Base-by-base conservation (phyloP, 1,284 basidiomycete genomes). In the Melampsora americana region DNA sequence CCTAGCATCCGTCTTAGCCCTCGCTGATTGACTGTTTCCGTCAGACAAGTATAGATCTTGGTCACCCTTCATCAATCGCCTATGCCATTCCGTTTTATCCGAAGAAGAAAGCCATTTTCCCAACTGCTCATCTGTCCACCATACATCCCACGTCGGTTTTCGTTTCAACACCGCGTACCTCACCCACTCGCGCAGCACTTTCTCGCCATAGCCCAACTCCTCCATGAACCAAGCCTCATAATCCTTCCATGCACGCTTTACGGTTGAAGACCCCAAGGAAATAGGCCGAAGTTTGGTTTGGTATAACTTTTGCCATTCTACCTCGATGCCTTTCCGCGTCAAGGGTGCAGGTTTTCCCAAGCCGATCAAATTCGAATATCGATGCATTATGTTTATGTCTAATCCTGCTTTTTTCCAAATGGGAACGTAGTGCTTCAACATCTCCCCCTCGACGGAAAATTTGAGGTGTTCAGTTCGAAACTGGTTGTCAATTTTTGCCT, bases 51-150 rank as follows among this genome's bases (percentile, higher is more conserved):
- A 28, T 56, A 6, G 20, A 5, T 56, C 16, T 23, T 56, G 53
- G n/a, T 56, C 53, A n/a, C 18, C 53, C 28, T 56, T 1, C n/a
- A 11, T n/a, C n/a, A 56, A 56, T 28, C n/a, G 9, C 3, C 18
- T n/a, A 28, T 1, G 3, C 53, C 53, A 56, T 3, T 11, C 11
- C 28, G n/a, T 20, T 28, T 56, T 56, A 23, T 20, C 53, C 7
- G 53, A 28, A 23, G 1, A 11, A 28, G n/a, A 12, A 28, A 56
- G 53, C 53, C 53, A 56, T 12, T 56, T n/a, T 0, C 53, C 53
- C n/a, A 56, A 20, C 53, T 23, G n/a, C n/a, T 56, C 53, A 56
- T 56, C 53, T 56, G 53, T 56, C 53, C 53, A 56, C 53, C 53
- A 56, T 7, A 56, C 53, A 56, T n/a, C n/a, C 53, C n/a, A 56